Conservation (phyloP, 2,329 filamentous ascomycete species). For the Eurotiales sp. region DNA sequence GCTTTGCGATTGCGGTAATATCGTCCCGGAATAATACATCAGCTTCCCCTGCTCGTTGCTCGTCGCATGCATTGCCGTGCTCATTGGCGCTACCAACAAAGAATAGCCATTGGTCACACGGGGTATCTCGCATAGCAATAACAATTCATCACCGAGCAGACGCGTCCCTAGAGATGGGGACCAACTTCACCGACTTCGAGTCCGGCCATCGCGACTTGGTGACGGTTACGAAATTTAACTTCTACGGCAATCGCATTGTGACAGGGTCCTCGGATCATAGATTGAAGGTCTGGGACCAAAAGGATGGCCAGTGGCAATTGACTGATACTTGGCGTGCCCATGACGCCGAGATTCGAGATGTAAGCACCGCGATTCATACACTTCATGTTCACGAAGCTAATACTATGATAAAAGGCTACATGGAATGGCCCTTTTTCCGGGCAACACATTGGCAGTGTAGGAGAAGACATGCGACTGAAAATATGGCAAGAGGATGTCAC, state of each 20-base stretch:
- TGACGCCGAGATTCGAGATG: constrained; percentile 84
- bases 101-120: background rate
- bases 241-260: constrained; percentile 85
- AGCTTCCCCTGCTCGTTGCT: too few relatives aligned
- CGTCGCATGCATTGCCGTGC: background rate
- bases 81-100: background rate
- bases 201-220: constrained; percentile 61
- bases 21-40: background rate
- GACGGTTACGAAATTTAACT: constrained; percentile 83
- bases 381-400: background rate
- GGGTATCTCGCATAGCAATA: background rate
- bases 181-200: constrained; percentile 42
- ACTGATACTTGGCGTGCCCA: constrained; percentile 89
- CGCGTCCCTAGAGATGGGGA: constrained; percentile 25
- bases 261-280: constrained; percentile 90
- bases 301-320: constrained; percentile 71
- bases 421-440: constrained; percentile 91
- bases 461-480: constrained; percentile 84
- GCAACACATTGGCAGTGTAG: constrained; percentile 81
- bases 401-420: constrained; percentile 60
- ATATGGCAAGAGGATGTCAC: constrained; percentile 90
- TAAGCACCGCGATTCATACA: constrained; percentile 42
- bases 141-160: background rate
- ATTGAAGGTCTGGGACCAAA: constrained; percentile 81
- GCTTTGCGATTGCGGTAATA: background rate